Evolutionary conservation across 768 basidiomycete species (phyloP), one percentile per base, ranked within the genome.

Genomic region (Termitomyces sp.): DNA sequence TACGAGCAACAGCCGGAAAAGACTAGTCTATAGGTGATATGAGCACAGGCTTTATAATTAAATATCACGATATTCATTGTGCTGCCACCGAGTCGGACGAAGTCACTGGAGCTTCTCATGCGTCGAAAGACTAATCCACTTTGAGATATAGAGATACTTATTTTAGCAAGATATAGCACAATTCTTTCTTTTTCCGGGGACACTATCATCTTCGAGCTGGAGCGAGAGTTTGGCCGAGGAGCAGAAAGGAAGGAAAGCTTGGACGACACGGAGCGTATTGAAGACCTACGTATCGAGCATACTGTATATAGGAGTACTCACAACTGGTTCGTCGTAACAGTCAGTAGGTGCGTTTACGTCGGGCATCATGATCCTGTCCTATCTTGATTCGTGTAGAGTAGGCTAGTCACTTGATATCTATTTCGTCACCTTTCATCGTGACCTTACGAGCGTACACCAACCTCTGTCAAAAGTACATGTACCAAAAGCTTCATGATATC

Each of bases 1-100:
- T 22, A 39, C 22, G 50, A 39, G 59, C 44, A 34, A 52, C 55
- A 22, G 47, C 52, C 18, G 60, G 53, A 41, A 58, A 41, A 57
- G 60, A 52, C 1, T 52, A 52, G 37, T 29, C 18, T 41, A 26
- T 24, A 24, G 14, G 26, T 27, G 26, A 46, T 3, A 46, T 6
- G 16, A 26, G 26, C 14, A 26, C 44, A 9, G 5, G 44, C 14
- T 12, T 26, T 27, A 14, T 26, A 16, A 46, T 46, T 27, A 27
- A 26, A 44, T 44, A 44, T 6, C 39, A 41, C 3, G 10, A 10
- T 20, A 41, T 16, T 14, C 8, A 44, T 5, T 22, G 22, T 24
- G 12, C 5, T 43, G 24, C 24, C 24, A 26, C 43, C 43, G 14
- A 44, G 24, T 44, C 24, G 24, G 43, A 44, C 43, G 24, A 44